Base-by-base conservation (phyloP, 768 basidiomycete species). In the Lentinula sp. region DNA sequence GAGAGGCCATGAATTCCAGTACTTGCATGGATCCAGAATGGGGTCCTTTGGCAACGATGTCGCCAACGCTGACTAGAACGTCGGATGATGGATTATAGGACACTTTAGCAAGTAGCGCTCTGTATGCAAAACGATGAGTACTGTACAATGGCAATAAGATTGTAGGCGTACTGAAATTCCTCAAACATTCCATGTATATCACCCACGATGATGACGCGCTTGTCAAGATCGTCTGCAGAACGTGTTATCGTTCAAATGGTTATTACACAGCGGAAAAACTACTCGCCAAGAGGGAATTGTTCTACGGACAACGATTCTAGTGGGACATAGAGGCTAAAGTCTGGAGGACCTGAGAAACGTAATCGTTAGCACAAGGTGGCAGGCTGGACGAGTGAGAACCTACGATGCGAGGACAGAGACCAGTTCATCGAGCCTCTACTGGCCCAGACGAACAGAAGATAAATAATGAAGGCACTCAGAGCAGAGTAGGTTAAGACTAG, bases 171-270 rank as follows among this genome's bases (percentile, higher is more conserved):
- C 91, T 83, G 76, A 4, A 97, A 73, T 0, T 86, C 81, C 6
- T 78, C 69, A 57, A 81, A 79, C 84, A 88, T 92, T 50, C 91
- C 93, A 77, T 98, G 95, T 6, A 97, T 79, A 67, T 98, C 95
- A 7, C 95, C 95, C 12, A 97, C 76, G 62, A 93, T 73, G 46
- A 98, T 84, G 32, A 89, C 76, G 15, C 93, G 84, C 63, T 71
- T 77, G 32, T 73, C 66, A 3, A 79, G 70, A 13, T 82, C 76
- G 61, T 80, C 90, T 90, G 6, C 15, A 33, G 7, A 43, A 39
- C 53, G 45, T 18, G 12, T 43, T 28, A 43, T 48, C 15, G 36
- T 18, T 28, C 3, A 2, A 28, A 28, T 28, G 28, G 28, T 28
- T 28, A 28, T 28, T 28, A 28, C 28, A 28, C 10, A 23, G 13